Base-by-base conservation (phyloP, 2,329 filamentous ascomycete genomes). In the Nemania sp. region DNA sequence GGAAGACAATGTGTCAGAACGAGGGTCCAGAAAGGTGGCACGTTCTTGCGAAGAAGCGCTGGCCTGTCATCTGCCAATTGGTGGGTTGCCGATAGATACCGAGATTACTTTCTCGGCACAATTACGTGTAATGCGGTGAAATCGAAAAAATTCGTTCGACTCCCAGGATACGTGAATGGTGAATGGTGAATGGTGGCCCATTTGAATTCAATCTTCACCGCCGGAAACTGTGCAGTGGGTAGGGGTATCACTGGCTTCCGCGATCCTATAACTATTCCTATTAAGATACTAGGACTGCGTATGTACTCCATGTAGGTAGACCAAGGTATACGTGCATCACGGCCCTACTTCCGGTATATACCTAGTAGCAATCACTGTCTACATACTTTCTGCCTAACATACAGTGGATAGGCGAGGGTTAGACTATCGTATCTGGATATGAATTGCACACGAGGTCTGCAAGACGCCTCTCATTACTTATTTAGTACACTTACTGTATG, bases 311-410 rank as follows among this genome's bases (percentile, higher is more conserved):
- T n/a, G n/a, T n/a, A n/a, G n/a, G n/a, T n/a, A n/a, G n/a, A 32
- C 5, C 29, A 32, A 32, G 29, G 29, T 22, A 27, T 54, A 5
- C 49, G 47, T 51, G 35, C 53, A 66, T 65, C 47, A 43, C 66
- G 62, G 66, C 57, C 52, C 54, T 65, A 32, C 62, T 66, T 65
- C 66, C 63, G 53, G 52, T 53, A 51, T 45, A 24, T 57, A 53
- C 43, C 56, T 43, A 22, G 58, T 15, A 45, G 45, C 45, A 43
- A 55, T 24, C 26, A 26, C 29, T 38, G 13, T 35, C 41, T 62
- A 62, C 22, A n/a, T n/a, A n/a, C n/a, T n/a, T n/a, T 22, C 22
- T 6, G 13, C 20, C 22, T 27, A 51, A 15, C 13, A 45, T 11
- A 49, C 38, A 20, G 29, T 43, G 27, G 26, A 43, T 68, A 66